Base-by-base conservation (phyloP, 148 eudicot species). In the Fagopyrum tataricum region DNA sequence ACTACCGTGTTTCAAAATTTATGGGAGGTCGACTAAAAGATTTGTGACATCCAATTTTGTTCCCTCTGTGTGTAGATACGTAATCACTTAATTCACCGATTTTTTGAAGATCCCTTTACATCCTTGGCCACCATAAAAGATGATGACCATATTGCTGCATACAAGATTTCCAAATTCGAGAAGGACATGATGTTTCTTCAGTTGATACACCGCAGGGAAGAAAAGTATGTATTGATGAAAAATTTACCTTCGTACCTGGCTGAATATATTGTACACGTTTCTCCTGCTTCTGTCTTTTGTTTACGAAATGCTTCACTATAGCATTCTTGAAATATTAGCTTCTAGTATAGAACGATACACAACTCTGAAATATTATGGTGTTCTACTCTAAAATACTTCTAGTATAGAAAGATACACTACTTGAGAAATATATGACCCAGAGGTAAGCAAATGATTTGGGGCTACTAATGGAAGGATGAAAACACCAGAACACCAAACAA, bases 121-220 rank as follows among this genome's bases (percentile, higher is more conserved):
- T 78, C 84, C 20, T 78, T 92, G 82, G 87, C 93, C 79, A 84
- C 89, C 71, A 88, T 95, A 72, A 95, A 88, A 77, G 97, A 95
- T 72, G 96, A 91, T 78, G 94, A 83, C 76, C 93, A 81, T 83
- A 93, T 95, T 80, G 95, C 91, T 76, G 99, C 99, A 56, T 95
- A 91, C 81, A 95, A 85, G 87, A 85, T 90, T 64, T 92, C 93
- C 13, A 89, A 86, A 72, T 84, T 78, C 73, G 80, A 61, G 71
- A 87, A 88, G 77, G 88, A 88, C 44, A 76, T 71, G 13, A 84
- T 86, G 76, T 95, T 87, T 84, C 88, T 95, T 62, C 97, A 91
- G 77, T 75, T 95, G 76, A 89, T 90, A 67, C 97, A 95, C 78
- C 89, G 99, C 59, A 96, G 87, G 52, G 89, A 87, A 88, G 92